Percentiles rank a stretch among this genome's conserved stretches.
Conservation (phyloP, 2,329 filamentous ascomycete species). For the Colletotrichum chlorophyti region DNA sequence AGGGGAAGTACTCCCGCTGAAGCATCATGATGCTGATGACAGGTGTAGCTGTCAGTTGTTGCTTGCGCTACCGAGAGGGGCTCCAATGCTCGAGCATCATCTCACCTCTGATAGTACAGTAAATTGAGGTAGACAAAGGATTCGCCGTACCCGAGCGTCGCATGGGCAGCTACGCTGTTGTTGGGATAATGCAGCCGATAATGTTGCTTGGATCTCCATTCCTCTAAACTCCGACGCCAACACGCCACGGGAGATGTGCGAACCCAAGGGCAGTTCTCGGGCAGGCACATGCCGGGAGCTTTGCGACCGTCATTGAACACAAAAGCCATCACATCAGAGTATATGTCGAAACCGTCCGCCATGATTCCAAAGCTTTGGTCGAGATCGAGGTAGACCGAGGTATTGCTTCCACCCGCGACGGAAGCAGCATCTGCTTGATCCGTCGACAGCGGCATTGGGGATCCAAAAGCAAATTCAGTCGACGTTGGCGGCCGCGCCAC, state of each 20-base stretch:
- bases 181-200: conserved; percentile 43
- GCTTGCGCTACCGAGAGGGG: too few relatives aligned
- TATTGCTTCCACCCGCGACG: conserved; percentile 1
- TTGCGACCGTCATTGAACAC: conserved; percentile 50
- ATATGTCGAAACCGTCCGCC: conserved; percentile 51
- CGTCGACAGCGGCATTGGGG: background rate
- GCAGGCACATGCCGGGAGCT: conserved; percentile 44
- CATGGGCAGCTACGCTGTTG: conserved; percentile 45
- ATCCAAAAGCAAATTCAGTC: conserved; percentile 11
- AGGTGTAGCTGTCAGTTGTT: too few relatives aligned
- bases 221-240: conserved; percentile 37
- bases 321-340: conserved; percentile 47
- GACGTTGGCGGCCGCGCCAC: conserved; percentile 31
- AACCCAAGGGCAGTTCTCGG: conserved; percentile 48
- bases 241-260: conserved; percentile 42
- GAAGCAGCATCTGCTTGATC: conserved; percentile 29
- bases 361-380: conserved; percentile 43
- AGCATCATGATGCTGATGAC: conserved; percentile 50
- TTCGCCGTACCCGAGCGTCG: conserved; percentile 47
- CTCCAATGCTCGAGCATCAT: too few relatives aligned
- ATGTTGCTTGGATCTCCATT: conserved; percentile 44
- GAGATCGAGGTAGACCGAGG: conserved; percentile 32
- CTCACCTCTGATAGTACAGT: conserved; percentile 50
- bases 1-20: conserved; percentile 51
- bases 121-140: conserved; percentile 50